Conservation (phyloP, 2,329 filamentous ascomycete species). For the Cladosporium sp. region DNA sequence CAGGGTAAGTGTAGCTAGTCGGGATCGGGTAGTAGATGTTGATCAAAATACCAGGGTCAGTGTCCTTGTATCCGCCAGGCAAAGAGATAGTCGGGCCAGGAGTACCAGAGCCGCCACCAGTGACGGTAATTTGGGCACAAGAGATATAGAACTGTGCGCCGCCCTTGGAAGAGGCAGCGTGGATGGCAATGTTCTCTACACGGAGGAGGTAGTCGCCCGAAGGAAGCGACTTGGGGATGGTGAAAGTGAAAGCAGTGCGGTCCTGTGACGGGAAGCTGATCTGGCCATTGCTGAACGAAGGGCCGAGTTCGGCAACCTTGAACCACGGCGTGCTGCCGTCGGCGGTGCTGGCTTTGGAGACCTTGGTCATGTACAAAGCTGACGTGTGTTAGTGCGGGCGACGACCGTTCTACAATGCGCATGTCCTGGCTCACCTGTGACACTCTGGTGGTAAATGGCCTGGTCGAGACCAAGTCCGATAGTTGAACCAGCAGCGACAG, state of each 20-base stretch:
- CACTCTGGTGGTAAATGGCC: conserved; percentile 9
- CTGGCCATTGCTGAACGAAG: not conserved
- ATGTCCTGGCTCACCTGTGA: not conserved
- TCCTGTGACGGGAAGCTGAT: conserved; percentile 14
- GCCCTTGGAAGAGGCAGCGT: conserved; percentile 38
- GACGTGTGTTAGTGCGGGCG: conserved; percentile 45
- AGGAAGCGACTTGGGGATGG: conserved; percentile 48
- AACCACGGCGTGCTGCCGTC: conserved; percentile 38
- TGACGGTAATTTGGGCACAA: conserved; percentile 24
- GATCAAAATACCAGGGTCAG: conserved; percentile 42
- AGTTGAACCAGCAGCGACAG: conserved; percentile 15
- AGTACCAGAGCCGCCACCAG: conserved; percentile 16
- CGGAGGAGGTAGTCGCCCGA: conserved; percentile 54
- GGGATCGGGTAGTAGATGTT: conserved; percentile 30
- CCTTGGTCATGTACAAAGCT: conserved; percentile 32
- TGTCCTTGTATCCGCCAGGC: conserved; percentile 38
- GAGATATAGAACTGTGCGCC: conserved; percentile 39
- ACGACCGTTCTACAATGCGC: not conserved
- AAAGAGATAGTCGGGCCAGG: conserved; percentile 31
- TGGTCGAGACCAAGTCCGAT: conserved; percentile 18
- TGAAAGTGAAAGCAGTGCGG: conserved; percentile 21
- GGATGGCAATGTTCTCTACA: conserved; percentile 51
- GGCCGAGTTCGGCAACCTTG: conserved; percentile 44
- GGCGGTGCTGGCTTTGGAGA: conserved; percentile 44
- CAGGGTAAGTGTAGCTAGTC: conserved; percentile 32